Evolutionary conservation across 768 basidiomycete species (phyloP).

Genomic region (Fomitopsis serialis): DNA sequence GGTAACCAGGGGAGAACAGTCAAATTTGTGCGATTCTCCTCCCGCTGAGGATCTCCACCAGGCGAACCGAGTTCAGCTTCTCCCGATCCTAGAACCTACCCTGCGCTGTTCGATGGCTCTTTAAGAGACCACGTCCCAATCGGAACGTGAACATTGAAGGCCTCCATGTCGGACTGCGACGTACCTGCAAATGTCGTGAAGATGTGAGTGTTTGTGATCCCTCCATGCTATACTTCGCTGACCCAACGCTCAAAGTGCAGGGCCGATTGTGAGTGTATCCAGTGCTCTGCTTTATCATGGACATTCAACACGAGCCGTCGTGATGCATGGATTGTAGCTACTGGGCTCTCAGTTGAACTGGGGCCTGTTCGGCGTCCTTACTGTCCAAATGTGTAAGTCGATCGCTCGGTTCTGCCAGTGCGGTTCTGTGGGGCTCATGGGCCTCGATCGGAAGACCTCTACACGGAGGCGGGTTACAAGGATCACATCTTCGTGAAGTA

Average conservation of each 20-base stretch:
- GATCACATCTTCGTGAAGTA: background rate
- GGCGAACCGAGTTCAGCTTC: too few species aligned
- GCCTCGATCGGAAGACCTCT: background rate
- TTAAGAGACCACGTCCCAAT: too few species aligned
- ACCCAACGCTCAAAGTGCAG: background rate
- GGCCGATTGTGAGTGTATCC: background rate
- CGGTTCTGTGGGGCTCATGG: background rate
- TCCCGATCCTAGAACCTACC: too few species aligned
- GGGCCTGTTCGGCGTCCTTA: background rate
- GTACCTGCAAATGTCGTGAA: background rate
- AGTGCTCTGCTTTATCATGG: background rate
- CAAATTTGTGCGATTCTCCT: too few species aligned
- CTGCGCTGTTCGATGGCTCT: too few species aligned
- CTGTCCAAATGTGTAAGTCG: background rate
- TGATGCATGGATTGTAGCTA: background rate
- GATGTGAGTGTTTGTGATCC: background rate
- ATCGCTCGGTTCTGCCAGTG: background rate
- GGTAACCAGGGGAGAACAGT: too few species aligned
- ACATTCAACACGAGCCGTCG: background rate
- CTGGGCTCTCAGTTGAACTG: constrained; percentile 1
- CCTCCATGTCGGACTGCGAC: background rate
- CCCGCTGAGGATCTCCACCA: too few species aligned
- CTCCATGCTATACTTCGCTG: too few species aligned
- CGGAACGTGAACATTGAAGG: background rate
- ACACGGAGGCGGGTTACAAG: background rate